Conservation (phyloP, 177 flowering plant genomes). For the Vitis hybrid region DNA sequence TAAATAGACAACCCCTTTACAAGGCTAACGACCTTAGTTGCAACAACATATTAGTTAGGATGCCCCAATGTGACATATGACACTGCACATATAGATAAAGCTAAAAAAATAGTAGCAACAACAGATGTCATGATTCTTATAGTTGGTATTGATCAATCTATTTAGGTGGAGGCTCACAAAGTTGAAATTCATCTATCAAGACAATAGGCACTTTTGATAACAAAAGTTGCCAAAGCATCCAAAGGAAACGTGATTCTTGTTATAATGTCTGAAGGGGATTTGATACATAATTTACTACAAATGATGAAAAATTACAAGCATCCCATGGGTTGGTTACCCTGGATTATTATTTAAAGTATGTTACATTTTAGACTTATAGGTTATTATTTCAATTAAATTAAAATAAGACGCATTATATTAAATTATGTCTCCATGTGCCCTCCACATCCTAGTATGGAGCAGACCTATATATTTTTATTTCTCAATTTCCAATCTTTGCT, state of each 20-base stretch:
- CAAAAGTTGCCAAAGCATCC: slow-evolving; percentile 66
- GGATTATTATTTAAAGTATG: slow-evolving; percentile 27
- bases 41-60: slow-evolving; percentile 58
- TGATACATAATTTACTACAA: slow-evolving; percentile 79
- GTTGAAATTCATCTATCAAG: slow-evolving; percentile 71
- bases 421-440: too few relatives aligned
- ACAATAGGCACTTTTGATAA: slow-evolving; percentile 56
- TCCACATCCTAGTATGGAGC: too few relatives aligned
- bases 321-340: slow-evolving; percentile 98
- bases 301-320: slow-evolving; percentile 59
- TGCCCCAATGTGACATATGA: slow-evolving; percentile 67
- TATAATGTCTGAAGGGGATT: slow-evolving; percentile 93
- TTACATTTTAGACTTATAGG: too few relatives aligned
- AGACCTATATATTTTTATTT: too few relatives aligned
- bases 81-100: slow-evolving; percentile 57
- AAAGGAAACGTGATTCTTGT: slow-evolving; percentile 94
- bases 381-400: too few relatives aligned
- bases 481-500: too few relatives aligned
- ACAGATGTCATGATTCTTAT: slow-evolving; percentile 89
- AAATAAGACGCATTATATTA: too few relatives aligned
- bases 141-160: slow-evolving; percentile 78
- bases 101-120: slow-evolving; percentile 57
- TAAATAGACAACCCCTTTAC: slow-evolving; percentile 80
- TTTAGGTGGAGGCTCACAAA: slow-evolving; percentile 79
- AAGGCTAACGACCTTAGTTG: slow-evolving; percentile 64